Percentiles rank a stretch among this genome's conserved stretches.
Evolutionary conservation across 192 early-diverging fungal species (phyloP).

Genomic region (Pilobolus umbonatus): DNA sequence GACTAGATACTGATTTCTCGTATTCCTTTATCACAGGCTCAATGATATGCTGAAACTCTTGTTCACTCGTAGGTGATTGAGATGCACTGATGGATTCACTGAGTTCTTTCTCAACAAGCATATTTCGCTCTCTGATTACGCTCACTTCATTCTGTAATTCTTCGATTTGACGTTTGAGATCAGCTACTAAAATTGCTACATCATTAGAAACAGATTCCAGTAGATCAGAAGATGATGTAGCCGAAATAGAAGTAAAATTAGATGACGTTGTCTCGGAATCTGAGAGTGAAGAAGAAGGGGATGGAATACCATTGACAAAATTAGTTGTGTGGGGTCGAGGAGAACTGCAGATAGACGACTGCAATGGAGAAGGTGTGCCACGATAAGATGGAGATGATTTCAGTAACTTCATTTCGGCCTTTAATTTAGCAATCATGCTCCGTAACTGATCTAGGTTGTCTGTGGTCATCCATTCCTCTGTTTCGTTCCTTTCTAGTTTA

Average conservation of each 20-base stretch:
- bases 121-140: constrained; percentile 24
- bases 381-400: constrained; percentile 17
- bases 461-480: constrained; percentile 59
- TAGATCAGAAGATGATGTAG: neutral
- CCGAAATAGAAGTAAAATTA: constrained; percentile 14
- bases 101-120: constrained; percentile 10
- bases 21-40: constrained; percentile 69
- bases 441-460: constrained; percentile 62
- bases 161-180: constrained; percentile 25
- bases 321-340: neutral
- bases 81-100: neutral
- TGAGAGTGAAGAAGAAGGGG: constrained; percentile 12
- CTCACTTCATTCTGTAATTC: constrained; percentile 26
- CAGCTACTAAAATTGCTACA: neutral
- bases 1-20: constrained; percentile 56
- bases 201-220: neutral
- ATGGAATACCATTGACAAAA: neutral
- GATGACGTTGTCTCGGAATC: constrained; percentile 3
- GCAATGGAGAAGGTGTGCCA: neutral
- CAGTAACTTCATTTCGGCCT: constrained; percentile 48
- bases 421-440: constrained; percentile 58
- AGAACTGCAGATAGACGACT: too few species aligned
- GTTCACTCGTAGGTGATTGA: neutral
- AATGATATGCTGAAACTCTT: constrained; percentile 47
- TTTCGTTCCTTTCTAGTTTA: constrained; percentile 67